Conservation (phyloP, 805 yeast genomes). For the Trichomonascus vanleenenianus region DNA sequence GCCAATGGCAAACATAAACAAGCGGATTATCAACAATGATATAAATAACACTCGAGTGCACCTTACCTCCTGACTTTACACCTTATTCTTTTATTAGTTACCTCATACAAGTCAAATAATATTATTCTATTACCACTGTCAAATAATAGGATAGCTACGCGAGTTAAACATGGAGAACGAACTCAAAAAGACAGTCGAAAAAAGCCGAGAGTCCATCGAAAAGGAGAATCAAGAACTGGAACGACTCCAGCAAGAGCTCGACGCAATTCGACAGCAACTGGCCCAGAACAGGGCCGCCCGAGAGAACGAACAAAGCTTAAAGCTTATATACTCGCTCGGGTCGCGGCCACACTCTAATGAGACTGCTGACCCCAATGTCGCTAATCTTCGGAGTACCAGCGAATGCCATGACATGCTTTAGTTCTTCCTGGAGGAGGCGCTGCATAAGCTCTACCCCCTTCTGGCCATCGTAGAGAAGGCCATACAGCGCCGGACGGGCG, state of each 20-base stretch:
- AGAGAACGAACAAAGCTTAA: not conserved
- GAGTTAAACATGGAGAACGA: not conserved
- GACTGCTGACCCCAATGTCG: not conserved
- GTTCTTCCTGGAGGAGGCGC: slow-evolving; percentile 20
- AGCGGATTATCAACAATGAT: too few relatives aligned
- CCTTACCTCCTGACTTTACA: too few relatives aligned
- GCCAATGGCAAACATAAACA: too few relatives aligned
- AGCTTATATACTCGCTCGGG: slow-evolving; percentile 1
- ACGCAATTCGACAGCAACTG: not conserved
- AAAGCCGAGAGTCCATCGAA: slow-evolving; percentile 3
- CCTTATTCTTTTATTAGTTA: too few relatives aligned
- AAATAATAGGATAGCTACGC: too few relatives aligned
- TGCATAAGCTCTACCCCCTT: slow-evolving; percentile 43
- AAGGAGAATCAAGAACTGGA: slow-evolving; percentile 4
- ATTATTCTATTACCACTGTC: too few relatives aligned
- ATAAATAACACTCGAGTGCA: too few relatives aligned
- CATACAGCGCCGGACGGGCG: slow-evolving; percentile 63
- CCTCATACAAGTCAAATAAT: too few relatives aligned
- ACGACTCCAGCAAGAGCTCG: slow-evolving; percentile 2
- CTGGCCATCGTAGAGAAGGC: slow-evolving; percentile 61
- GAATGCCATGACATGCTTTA: slow-evolving; percentile 20
- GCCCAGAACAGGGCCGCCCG: slow-evolving; percentile 3
- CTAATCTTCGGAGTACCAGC: slow-evolving; percentile 13
- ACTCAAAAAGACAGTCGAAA: not conserved
- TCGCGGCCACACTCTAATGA: slow-evolving; percentile 3